Evolutionary conservation across 2,329 filamentous ascomycete species (phyloP).

Genomic region (Aspergillus felis): DNA sequence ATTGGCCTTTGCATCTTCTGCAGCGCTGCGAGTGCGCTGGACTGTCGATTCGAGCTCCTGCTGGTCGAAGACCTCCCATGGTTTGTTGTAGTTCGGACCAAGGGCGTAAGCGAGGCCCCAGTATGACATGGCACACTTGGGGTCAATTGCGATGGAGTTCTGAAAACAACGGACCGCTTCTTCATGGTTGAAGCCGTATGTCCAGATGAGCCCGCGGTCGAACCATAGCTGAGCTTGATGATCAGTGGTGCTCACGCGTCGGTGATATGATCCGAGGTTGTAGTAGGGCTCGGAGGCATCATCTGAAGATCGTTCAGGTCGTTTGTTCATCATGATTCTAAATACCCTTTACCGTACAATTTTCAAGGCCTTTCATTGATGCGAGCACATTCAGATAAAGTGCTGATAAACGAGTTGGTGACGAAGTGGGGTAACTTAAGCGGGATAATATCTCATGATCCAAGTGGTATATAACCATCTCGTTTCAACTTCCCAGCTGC

Average conservation of each 20-base stretch:
- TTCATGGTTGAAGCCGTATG: slow-evolving; percentile 39
- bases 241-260: slow-evolving; percentile 24
- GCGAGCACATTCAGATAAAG: background rate
- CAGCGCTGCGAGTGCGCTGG: slow-evolving; percentile 46
- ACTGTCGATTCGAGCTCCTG: slow-evolving; percentile 53
- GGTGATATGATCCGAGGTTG: slow-evolving; percentile 33
- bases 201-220: slow-evolving; percentile 32
- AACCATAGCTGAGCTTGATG: slow-evolving; percentile 32
- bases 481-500: background rate
- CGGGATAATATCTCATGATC: background rate
- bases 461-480: background rate
- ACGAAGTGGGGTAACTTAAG: background rate
- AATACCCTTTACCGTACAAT: background rate
- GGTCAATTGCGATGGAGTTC: slow-evolving; percentile 31
- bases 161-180: slow-evolving; percentile 37
- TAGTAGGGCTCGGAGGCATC: slow-evolving; percentile 19
- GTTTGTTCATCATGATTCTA: background rate
- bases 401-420: background rate
- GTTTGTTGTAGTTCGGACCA: slow-evolving; percentile 77
- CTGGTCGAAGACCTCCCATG: slow-evolving; percentile 67
- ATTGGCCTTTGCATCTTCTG: slow-evolving; percentile 40
- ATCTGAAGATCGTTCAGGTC: background rate
- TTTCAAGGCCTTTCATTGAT: background rate
- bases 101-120: slow-evolving; percentile 57
- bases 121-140: slow-evolving; percentile 36